These are phyloP conservation scores for Pestalotiopsis sp. DNA, from an alignment of 2,329 filamentous ascomycete species.

Conservation along the genomic window DNA sequence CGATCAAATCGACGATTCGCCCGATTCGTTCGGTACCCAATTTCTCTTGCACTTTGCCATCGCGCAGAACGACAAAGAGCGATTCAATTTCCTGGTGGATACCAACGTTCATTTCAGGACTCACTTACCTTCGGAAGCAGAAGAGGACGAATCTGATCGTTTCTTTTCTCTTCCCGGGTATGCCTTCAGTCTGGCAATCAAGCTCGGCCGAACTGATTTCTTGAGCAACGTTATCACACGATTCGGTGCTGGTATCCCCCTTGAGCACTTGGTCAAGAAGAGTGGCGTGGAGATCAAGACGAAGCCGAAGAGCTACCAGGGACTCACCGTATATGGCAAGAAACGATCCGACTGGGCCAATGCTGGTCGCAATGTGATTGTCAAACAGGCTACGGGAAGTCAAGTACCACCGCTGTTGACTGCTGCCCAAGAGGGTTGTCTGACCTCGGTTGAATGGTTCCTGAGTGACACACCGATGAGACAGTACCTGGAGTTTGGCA, in stretches of 20 bases:
- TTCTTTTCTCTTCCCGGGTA: conserved; percentile 42
- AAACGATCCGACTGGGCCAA: conserved; percentile 76
- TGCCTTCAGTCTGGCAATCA: conserved; percentile 47
- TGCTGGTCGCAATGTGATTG: conserved; percentile 53
- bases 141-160: conserved; percentile 32
- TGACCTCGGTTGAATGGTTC: conserved; percentile 79
- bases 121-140: conserved; percentile 34
- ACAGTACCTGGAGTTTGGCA: conserved; percentile 69
- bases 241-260: conserved; percentile 69
- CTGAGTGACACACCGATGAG: conserved; percentile 69
- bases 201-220: conserved; percentile 54
- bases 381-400: conserved; percentile 37
- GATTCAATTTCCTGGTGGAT: conserved; percentile 62
- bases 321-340: conserved; percentile 56
- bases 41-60: conserved; percentile 50
- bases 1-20: conserved; percentile 27
- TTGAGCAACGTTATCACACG: conserved; percentile 66
- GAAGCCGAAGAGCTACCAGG: conserved; percentile 64
- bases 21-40: not conserved
- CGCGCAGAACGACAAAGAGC: conserved; percentile 51
- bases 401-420: conserved; percentile 61
- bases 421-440: conserved; percentile 56
- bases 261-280: conserved; percentile 67
- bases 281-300: conserved; percentile 64
- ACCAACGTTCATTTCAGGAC: conserved; percentile 47